Evolutionary conservation across 768 basidiomycete genomes (phyloP).

Genomic region (Mycena metata): DNA sequence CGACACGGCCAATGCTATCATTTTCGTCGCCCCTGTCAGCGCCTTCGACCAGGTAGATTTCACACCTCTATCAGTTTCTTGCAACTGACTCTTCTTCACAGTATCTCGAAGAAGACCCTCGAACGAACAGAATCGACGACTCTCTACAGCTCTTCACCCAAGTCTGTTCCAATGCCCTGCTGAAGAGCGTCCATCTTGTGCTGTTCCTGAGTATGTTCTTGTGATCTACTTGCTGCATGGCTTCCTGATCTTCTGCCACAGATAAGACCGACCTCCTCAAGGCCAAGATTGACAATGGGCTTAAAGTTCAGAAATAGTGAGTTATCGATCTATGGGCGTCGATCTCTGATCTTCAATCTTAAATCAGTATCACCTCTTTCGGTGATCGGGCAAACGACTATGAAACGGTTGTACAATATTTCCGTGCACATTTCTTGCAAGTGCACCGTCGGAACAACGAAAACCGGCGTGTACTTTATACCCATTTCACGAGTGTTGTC

Average conservation of each 20-base stretch:
- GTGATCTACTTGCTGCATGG: background rate
- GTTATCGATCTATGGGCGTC: constrained; percentile 40
- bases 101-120: constrained; percentile 90
- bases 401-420: constrained; percentile 86
- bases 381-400: constrained; percentile 86
- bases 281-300: constrained; percentile 77
- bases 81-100: constrained; percentile 45
- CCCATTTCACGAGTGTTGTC: constrained; percentile 85
- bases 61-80: constrained; percentile 23
- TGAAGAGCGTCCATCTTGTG: constrained; percentile 77
- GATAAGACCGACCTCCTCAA: constrained; percentile 86
- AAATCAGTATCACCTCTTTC: constrained; percentile 80
- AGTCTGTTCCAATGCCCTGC: constrained; percentile 84
- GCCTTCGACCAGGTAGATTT: constrained; percentile 79
- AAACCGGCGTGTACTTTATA: constrained; percentile 83
- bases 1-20: constrained; percentile 84
- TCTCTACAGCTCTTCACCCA: constrained; percentile 90
- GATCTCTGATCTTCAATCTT: constrained; percentile 35
- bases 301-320: constrained; percentile 85
- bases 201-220: constrained; percentile 67
- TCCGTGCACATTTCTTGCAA: constrained; percentile 89
- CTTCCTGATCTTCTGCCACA: constrained; percentile 43
- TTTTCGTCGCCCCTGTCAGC: constrained; percentile 83
- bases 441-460: constrained; percentile 85
- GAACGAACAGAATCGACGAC: constrained; percentile 89